Base-by-base conservation (phyloP, 225 moss, liverwort and hornwort species). In the Pseudisothecium myosuroides region DNA sequence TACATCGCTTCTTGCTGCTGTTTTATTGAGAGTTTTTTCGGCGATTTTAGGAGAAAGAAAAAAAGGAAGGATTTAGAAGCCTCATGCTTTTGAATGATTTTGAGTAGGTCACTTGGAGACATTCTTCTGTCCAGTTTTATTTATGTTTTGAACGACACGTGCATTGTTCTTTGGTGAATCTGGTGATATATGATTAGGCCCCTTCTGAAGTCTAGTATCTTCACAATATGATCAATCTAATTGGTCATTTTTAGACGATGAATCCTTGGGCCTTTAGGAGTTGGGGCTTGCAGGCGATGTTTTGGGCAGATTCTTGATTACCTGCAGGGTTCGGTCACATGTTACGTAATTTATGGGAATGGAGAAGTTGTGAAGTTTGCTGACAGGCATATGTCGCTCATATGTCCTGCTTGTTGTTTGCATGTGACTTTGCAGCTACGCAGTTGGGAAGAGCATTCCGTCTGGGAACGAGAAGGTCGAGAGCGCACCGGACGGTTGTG, bases 401-500 rank as follows among this genome's bases (percentile, higher is more conserved):
- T 52, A 32, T 27, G 58, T 81, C 26, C 10, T 75, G 62, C 7
- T 32, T 66, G 59, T 79, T 41, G 21, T 80, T 68, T 72, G 80
- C 43, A 73, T 82, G 61, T 80, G 52, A 32, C 16, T 76, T 82
- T 88, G 84, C 87, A 98, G 98, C 89, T 98, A 96, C 90, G 94
- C 89, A 78, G 90, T 83, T 74, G 94, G 95, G 65, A 95, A 93
- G 73, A 87, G 88, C 18, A 91, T 91, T 66, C 86, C 85, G 17
- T 92, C 80, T 71, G 91, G 84, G 14, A 58, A 83, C 18, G 94
- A 92, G 87, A 83, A 84, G 59, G 36, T 76, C 61, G 93, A 90
- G 47, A 87, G 56, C 58, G 47, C 82, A 28, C 98, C 95, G 24
- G 56, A 89, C 43, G 95, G 95, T 50, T 97, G 96, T 84, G 91